Conservation (phyloP, 2,329 filamentous ascomycete species). For the Penicillium sp. region DNA sequence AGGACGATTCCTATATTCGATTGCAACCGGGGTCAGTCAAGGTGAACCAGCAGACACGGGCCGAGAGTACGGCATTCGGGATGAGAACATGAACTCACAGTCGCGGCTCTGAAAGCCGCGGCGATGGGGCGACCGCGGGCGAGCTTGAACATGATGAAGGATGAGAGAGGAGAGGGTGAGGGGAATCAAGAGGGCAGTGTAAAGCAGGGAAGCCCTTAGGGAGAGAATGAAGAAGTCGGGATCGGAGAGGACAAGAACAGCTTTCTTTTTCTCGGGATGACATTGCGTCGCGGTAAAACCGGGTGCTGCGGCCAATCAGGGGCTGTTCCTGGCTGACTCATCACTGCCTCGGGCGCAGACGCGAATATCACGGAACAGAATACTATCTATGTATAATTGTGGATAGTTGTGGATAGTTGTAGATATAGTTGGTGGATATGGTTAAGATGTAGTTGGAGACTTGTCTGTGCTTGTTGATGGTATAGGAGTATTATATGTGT, state of each 20-base stretch:
- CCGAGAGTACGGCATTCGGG: slow-evolving; percentile 18
- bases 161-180: slow-evolving; percentile 19
- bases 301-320: slow-evolving; percentile 36
- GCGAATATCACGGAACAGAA: slow-evolving; percentile 41
- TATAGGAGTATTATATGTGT: no score
- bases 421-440: no score
- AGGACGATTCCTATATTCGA: slow-evolving; percentile 58
- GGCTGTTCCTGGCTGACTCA: slow-evolving; percentile 34
- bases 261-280: slow-evolving; percentile 44
- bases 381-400: no score
- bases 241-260: slow-evolving; percentile 38
- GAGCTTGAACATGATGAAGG: slow-evolving; percentile 79
- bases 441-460: no score
- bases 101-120: slow-evolving; percentile 76
- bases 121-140: slow-evolving; percentile 80
- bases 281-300: slow-evolving; percentile 30
- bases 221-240: slow-evolving; percentile 19
- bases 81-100: slow-evolving; percentile 63
- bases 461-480: no score
- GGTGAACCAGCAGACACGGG: slow-evolving; percentile 14
- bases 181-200: slow-evolving; percentile 12
- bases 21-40: slow-evolving; percentile 10
- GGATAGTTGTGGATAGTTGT: no score
- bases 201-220: slow-evolving; percentile 17
- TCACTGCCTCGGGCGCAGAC: slow-evolving; percentile 25